Percentiles rank a stretch among this genome's conserved stretches.
Evolutionary conservation across 2,329 filamentous ascomycete species (phyloP).

Genomic region (Graphium sp.): DNA sequence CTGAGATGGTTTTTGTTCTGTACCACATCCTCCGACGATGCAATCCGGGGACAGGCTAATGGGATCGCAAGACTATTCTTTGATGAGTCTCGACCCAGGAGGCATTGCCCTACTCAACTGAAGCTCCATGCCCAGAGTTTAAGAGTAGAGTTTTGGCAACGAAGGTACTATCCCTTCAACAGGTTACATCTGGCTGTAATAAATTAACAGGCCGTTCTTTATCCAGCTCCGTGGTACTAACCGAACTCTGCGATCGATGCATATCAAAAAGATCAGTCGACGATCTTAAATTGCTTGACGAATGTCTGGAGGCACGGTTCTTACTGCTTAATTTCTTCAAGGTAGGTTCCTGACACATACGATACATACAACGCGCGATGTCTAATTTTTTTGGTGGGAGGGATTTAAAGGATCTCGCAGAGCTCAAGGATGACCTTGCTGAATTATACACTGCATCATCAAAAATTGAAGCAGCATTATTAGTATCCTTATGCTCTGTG

Average conservation of each 20-base stretch:
- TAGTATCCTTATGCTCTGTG: conserved; percentile 47
- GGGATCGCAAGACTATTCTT: conserved; percentile 31
- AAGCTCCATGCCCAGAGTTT: conserved; percentile 19
- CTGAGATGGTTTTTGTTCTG: conserved; percentile 36
- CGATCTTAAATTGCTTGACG: conserved; percentile 29
- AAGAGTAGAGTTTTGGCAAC: conserved; percentile 30
- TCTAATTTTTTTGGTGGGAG: neutral
- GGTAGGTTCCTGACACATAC: conserved; percentile 15
- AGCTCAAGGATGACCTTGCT: conserved; percentile 33
- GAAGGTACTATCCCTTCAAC: conserved; percentile 23
- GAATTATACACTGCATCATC: conserved; percentile 34
- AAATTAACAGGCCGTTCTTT: neutral
- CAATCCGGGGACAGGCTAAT: conserved; percentile 28
- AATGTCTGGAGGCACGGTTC: conserved; percentile 38
- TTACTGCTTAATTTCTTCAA: conserved; percentile 31
- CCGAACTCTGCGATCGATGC: conserved; percentile 30
- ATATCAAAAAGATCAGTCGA: conserved; percentile 22
- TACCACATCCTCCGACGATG: conserved; percentile 31
- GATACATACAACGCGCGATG: neutral
- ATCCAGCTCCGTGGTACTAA: conserved; percentile 18
- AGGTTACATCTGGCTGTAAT: neutral
- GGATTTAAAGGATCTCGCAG: conserved; percentile 29
- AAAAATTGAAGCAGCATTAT: conserved; percentile 43
- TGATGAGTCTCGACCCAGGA: conserved; percentile 16
- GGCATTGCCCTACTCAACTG: conserved; percentile 17